Percentiles rank a stretch among this genome's conserved stretches.
Conservation (phyloP, 169 alveolate species). For the Cryptosporidium sp. region DNA sequence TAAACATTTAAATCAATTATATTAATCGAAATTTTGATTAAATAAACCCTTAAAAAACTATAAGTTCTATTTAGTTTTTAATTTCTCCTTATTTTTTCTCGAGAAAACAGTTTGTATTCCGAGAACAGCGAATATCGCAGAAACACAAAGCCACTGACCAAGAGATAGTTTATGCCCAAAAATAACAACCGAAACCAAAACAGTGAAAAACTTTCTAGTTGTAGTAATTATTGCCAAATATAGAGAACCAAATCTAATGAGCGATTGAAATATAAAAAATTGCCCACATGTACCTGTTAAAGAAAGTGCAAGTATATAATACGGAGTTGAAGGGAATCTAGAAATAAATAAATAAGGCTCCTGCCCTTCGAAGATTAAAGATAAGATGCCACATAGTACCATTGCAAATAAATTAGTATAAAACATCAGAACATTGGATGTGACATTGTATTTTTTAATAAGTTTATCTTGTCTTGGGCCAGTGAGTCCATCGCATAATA, state of each 20-base stretch:
- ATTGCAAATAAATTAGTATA: constrained; percentile 85
- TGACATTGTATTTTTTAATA: constrained; percentile 82
- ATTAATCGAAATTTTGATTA: background rate
- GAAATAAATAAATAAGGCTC: constrained; percentile 80
- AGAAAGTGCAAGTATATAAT: constrained; percentile 81
- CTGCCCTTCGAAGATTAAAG: constrained; percentile 85
- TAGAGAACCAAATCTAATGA: constrained; percentile 88
- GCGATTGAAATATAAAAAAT: constrained; percentile 86
- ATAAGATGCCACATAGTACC: constrained; percentile 78
- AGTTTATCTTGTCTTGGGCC: constrained; percentile 92
- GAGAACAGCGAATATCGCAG: constrained; percentile 83
- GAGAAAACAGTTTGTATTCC: constrained; percentile 79
- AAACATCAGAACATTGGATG: constrained; percentile 87
- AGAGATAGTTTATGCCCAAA: constrained; percentile 86
- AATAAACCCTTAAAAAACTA: background rate
- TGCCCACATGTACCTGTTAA: constrained; percentile 90
- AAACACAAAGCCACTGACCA: constrained; percentile 88
- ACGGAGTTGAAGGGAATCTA: constrained; percentile 79
- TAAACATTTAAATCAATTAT: no score
- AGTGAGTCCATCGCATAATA: constrained; percentile 90
- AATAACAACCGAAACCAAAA: constrained; percentile 86
- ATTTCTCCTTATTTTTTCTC: constrained; percentile 19
- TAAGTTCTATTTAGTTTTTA: background rate
- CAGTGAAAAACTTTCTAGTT: constrained; percentile 87
- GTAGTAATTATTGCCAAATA: constrained; percentile 90